These are phyloP conservation scores for Waltergamsia citrina DNA, from an alignment of 2,329 filamentous ascomycete species.

Conservation along the genomic window DNA sequence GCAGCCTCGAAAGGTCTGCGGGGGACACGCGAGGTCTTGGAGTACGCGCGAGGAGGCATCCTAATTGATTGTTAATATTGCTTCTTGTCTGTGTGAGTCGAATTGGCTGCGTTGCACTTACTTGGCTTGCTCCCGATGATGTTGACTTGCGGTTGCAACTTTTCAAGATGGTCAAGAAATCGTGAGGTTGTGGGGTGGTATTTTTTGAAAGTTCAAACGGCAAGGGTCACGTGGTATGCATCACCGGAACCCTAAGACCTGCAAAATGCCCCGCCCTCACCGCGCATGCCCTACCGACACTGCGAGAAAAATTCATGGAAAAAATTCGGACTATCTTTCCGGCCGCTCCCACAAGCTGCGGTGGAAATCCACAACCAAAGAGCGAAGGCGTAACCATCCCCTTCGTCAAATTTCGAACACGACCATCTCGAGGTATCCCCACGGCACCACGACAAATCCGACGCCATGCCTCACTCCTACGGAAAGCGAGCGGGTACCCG, in stretches of 20 bases:
- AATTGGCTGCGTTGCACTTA: slow-evolving; percentile 15
- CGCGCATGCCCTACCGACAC: slow-evolving; percentile 21
- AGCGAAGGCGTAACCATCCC: slow-evolving; percentile 18
- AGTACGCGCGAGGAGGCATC: slow-evolving; percentile 59
- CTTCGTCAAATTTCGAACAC: slow-evolving; percentile 29
- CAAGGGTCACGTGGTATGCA: slow-evolving; percentile 1
- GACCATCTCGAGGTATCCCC: slow-evolving; percentile 24
- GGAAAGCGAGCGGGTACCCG: slow-evolving; percentile 82
- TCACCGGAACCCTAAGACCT: slow-evolving; percentile 20
- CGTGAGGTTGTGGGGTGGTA: slow-evolving; percentile 21
- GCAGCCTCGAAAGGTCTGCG: slow-evolving; percentile 98
- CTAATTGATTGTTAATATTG: slow-evolving; percentile 19
- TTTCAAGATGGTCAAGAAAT: slow-evolving; percentile 11
- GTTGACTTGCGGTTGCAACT: slow-evolving; percentile 15
- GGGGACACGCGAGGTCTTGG: slow-evolving; percentile 99
- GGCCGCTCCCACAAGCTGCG: slow-evolving; percentile 25
- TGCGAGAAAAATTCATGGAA: slow-evolving; percentile 13
- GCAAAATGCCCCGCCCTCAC: slow-evolving; percentile 7
- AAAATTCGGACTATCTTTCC: slow-evolving; percentile 24
- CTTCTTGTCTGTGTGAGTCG: slow-evolving; percentile 5
- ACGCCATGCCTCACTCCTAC: slow-evolving; percentile 77
- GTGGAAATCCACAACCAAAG: slow-evolving; percentile 27
- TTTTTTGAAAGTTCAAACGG: slow-evolving; percentile 12
- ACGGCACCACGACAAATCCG: slow-evolving; percentile 34
- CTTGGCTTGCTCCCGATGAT: slow-evolving; percentile 29